Evolutionary conservation across 129 eudicot species (phyloP).

Genomic region (Mikania micrantha): DNA sequence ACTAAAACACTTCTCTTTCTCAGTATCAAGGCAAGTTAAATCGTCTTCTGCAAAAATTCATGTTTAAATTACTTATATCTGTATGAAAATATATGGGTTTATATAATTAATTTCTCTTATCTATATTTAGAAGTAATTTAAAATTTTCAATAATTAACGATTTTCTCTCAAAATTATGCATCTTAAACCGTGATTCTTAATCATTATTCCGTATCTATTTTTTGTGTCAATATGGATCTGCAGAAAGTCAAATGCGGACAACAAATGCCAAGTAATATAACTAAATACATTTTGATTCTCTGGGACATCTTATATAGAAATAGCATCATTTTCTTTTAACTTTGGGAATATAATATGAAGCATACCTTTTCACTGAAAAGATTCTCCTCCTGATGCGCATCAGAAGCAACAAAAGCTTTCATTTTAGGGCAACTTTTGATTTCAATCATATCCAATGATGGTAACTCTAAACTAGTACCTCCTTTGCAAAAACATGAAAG

Average conservation of each 20-base stretch:
- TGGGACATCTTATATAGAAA: background rate
- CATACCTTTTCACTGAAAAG: slow-evolving; percentile 42
- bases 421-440: slow-evolving; percentile 26
- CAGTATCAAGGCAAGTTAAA: background rate
- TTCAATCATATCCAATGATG: slow-evolving; percentile 26
- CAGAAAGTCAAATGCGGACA: background rate
- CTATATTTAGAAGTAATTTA: background rate
- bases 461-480: slow-evolving; percentile 24
- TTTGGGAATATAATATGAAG: background rate
- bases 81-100: background rate
- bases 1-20: background rate
- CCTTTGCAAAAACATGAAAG: slow-evolving; percentile 23
- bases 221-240: background rate
- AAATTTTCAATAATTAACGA: background rate
- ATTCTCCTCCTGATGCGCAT: slow-evolving; percentile 21
- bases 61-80: background rate
- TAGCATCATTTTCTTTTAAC: background rate
- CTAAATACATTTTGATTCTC: background rate
- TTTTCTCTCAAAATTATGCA: background rate
- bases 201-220: background rate
- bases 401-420: slow-evolving; percentile 25
- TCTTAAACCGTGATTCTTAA: background rate
- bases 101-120: background rate
- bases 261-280: background rate
- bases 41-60: background rate